Percentiles rank a stretch among this genome's conserved stretches.
phyloP scores from a whole-genome alignment of 2,329 filamentous ascomycete genomes.

The Fusarium phyllophilum region DNA sequence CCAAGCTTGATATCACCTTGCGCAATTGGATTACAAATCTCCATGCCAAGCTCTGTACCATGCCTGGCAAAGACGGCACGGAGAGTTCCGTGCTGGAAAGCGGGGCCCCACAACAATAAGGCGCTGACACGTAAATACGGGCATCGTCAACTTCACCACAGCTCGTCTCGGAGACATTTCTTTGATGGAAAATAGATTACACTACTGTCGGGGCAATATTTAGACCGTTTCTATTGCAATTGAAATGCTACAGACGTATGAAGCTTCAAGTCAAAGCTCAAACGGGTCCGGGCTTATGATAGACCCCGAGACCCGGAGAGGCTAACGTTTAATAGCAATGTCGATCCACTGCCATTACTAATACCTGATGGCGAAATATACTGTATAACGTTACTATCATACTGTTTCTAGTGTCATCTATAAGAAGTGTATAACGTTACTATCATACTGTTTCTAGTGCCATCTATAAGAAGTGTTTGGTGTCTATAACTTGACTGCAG shows the following conservation, averaged over 20 bases:
- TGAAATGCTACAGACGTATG: fast-evolving
- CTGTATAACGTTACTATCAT: background rate
- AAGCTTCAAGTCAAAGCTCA: too few species aligned
- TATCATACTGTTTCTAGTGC: background rate
- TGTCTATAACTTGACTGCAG: fast-evolving
- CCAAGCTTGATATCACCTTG: too few species aligned
- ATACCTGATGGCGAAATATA: background rate
- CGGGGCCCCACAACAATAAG: background rate
- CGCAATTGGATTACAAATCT: background rate
- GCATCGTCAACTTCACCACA: fast-evolving
- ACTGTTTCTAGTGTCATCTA: background rate
- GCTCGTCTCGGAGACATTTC: background rate
- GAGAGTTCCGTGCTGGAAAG: background rate
- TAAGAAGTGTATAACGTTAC: background rate
- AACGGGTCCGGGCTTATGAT: background rate
- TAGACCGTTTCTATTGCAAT: background rate
- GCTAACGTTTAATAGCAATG: background rate
- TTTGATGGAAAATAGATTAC: fast-evolving
- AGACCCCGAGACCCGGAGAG: background rate
- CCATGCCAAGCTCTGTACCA: background rate
- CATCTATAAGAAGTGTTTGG: background rate
- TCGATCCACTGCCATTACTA: constrained; percentile 11
- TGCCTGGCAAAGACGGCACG: background rate
- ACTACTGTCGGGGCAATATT: fast-evolving
- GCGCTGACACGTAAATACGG: background rate